These are phyloP conservation scores for Recurvomyces mirabilis DNA, from an alignment of 495 filamentous ascomycete genomes.

Conservation along the genomic window DNA sequence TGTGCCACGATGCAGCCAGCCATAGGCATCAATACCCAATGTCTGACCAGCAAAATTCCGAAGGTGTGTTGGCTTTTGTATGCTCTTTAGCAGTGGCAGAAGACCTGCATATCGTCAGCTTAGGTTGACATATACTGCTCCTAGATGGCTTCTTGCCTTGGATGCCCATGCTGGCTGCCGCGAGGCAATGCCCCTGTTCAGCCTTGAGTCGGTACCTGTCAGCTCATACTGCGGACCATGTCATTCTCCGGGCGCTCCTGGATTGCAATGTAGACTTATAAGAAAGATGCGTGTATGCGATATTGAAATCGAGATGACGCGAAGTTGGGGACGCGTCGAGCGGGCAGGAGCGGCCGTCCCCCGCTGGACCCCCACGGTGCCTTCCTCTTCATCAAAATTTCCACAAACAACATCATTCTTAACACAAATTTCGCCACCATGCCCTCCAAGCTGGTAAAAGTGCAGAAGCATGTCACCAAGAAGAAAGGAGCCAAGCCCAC, in stretches of 20 bases:
- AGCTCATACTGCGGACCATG: too few relatives aligned
- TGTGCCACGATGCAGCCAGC: slow-evolving; percentile 93
- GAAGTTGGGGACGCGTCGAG: too few relatives aligned
- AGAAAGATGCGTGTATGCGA: too few relatives aligned
- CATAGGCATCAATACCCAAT: slow-evolving; percentile 89
- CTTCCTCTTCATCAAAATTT: too few relatives aligned
- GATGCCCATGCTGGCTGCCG: slow-evolving; percentile 51
- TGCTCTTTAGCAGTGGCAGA: slow-evolving; percentile 85
- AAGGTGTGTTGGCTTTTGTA: slow-evolving; percentile 76
- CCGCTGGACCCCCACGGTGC: too few relatives aligned
- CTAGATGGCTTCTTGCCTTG: slow-evolving; percentile 41
- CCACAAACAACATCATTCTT: too few relatives aligned
- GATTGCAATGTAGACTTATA: too few relatives aligned
- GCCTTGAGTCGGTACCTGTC: too few relatives aligned
- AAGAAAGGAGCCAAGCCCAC: slow-evolving; percentile 56
- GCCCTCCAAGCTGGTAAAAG: slow-evolving; percentile 65
- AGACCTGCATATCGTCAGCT: slow-evolving; percentile 47
- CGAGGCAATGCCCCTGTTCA: too few relatives aligned
- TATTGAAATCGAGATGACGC: too few relatives aligned
- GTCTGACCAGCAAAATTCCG: slow-evolving; percentile 82
- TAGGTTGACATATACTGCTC: not conserved
- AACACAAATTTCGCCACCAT: slow-evolving; percentile 47
- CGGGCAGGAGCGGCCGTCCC: too few relatives aligned
- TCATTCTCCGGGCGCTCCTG: too few relatives aligned
- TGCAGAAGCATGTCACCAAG: slow-evolving; percentile 72